These are phyloP conservation scores for Lathyrus sativus DNA, from an alignment of 306 rosid genomes.

Conservation along the genomic window DNA sequence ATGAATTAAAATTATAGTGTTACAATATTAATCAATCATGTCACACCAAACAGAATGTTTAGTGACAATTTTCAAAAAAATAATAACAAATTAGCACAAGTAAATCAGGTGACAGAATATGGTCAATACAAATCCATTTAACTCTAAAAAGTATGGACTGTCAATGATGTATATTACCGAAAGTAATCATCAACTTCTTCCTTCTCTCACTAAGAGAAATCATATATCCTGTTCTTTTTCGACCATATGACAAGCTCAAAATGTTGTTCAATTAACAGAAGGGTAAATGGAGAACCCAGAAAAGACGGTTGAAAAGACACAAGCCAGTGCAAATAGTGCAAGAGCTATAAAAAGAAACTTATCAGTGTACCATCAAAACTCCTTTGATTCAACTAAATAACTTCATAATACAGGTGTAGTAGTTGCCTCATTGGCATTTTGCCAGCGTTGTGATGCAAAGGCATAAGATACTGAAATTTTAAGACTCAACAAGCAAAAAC, in stretches of 20 bases:
- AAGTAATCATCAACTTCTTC: slow-evolving; percentile 14
- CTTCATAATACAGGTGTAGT: slow-evolving; percentile 48
- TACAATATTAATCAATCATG: neutral
- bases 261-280: neutral
- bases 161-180: neutral
- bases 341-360: neutral
- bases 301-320: neutral
- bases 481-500: slow-evolving; percentile 36
- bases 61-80: neutral
- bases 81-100: neutral
- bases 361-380: slow-evolving; percentile 42
- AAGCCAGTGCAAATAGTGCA: slow-evolving; percentile 21
- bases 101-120: neutral
- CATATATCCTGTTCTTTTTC: neutral
- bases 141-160: neutral
- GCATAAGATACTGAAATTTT: slow-evolving; percentile 38
- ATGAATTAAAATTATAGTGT: neutral
- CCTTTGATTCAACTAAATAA: slow-evolving; percentile 42
- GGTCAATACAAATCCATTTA: neutral
- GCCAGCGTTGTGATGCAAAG: slow-evolving; percentile 46
- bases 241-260: slow-evolving; percentile 23
- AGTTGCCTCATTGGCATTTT: slow-evolving; percentile 53
- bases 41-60: neutral
- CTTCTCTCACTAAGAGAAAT: slow-evolving; percentile 6
- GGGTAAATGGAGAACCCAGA: neutral